Conservation (phyloP, 345 rosid species). For the Cardamine resedifolia region DNA sequence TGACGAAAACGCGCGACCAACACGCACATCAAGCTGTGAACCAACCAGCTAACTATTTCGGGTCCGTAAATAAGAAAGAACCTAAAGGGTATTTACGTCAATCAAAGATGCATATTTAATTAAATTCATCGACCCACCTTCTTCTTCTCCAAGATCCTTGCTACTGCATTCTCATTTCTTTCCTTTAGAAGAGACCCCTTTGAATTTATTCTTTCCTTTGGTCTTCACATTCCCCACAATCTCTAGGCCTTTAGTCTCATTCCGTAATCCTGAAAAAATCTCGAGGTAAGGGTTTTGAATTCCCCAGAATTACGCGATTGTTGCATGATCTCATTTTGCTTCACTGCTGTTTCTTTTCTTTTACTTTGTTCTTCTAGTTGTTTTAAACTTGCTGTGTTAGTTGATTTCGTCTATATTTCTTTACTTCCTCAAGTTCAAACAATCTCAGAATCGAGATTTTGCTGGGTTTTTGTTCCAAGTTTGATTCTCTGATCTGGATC, state of each 20-base stretch:
- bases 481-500: constrained; percentile 23
- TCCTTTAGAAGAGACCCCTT: neutral
- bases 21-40: constrained; percentile 10
- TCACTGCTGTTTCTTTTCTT: neutral
- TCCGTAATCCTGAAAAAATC: neutral
- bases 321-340: constrained; percentile 20
- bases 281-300: neutral
- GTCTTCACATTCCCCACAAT: neutral
- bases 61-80: neutral
- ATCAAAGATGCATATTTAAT: neutral
- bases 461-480: neutral
- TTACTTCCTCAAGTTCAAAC: neutral
- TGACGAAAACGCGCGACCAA: too few species aligned
- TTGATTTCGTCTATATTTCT: neutral
- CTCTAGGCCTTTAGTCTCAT: neutral
- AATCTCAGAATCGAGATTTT: neutral
- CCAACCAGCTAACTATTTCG: neutral
- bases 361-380: too few species aligned
- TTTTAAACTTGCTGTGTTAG: neutral
- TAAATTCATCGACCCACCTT: neutral
- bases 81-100: neutral
- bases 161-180: neutral
- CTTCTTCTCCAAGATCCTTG: constrained; percentile 6
- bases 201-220: neutral
- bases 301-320: neutral